Conservation (phyloP, 176 grass and related monocot species). For the Panicum miliaceum region DNA sequence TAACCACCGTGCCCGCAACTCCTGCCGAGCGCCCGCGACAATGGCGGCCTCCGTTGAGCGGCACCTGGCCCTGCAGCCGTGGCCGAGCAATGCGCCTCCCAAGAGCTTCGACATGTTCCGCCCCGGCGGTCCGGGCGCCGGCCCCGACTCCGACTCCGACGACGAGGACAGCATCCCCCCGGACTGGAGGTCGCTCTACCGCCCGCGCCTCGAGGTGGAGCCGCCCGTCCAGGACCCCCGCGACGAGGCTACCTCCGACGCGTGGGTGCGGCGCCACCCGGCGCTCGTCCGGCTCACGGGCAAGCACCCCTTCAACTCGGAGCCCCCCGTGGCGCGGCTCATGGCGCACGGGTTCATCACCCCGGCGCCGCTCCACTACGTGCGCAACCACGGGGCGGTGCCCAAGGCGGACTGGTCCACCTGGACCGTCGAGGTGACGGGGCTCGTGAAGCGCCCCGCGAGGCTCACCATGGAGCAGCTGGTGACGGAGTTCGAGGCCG, state of each 20-base stretch:
- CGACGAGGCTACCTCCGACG: conserved; percentile 81
- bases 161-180: conserved; percentile 26
- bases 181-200: conserved; percentile 54
- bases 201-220: conserved; percentile 63
- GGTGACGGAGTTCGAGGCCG: conserved; percentile 46
- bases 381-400: conserved; percentile 87
- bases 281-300: conserved; percentile 83
- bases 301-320: conserved; percentile 89
- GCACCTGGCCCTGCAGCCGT: conserved; percentile 36
- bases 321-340: conserved; percentile 69
- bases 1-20: neutral
- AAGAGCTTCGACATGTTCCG: conserved; percentile 55
- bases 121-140: neutral
- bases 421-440: conserved; percentile 75
- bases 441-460: conserved; percentile 54
- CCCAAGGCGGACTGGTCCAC: conserved; percentile 61
- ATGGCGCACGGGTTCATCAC: conserved; percentile 97
- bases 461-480: conserved; percentile 77
- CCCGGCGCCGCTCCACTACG: conserved; percentile 86
- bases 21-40: neutral
- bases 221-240: conserved; percentile 60
- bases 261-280: conserved; percentile 78
- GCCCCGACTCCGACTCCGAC: conserved; percentile 37
- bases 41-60: conserved; percentile 65
- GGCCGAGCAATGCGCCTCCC: conserved; percentile 49